These are phyloP conservation scores for Calonectria hawksworthii DNA, from an alignment of 2,329 filamentous ascomycete genomes.

Conservation along the genomic window DNA sequence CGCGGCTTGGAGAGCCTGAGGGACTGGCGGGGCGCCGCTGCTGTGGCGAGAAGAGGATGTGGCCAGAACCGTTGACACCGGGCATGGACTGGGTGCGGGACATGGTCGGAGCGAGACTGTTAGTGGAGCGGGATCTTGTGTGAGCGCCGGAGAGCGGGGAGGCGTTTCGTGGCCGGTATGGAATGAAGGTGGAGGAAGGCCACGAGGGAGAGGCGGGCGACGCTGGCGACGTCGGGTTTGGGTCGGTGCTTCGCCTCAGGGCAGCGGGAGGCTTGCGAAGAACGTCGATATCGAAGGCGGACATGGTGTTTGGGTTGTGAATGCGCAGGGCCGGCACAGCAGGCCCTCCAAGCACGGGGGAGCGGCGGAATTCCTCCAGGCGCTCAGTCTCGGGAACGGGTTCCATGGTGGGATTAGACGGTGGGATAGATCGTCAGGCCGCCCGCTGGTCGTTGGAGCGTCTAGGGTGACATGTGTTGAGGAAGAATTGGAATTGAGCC, in stretches of 20 bases:
- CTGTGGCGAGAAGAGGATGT: slow-evolving; percentile 68
- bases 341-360: slow-evolving; percentile 62
- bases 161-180: slow-evolving; percentile 73
- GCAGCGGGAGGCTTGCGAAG: slow-evolving; percentile 64
- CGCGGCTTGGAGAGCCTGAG: slow-evolving; percentile 65
- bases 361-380: slow-evolving; percentile 75
- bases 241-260: slow-evolving; percentile 72
- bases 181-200: slow-evolving; percentile 60
- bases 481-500: not conserved
- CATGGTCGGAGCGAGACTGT: slow-evolving; percentile 69
- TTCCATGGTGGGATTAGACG: slow-evolving; percentile 65
- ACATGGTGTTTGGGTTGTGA: slow-evolving; percentile 54
- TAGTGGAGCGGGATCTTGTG: slow-evolving; percentile 70
- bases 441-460: slow-evolving; percentile 41
- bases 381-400: slow-evolving; percentile 77
- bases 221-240: slow-evolving; percentile 64
- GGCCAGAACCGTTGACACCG: slow-evolving; percentile 71
- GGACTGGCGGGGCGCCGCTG: slow-evolving; percentile 68
- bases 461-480: slow-evolving; percentile 44
- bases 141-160: slow-evolving; percentile 72
- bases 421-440: slow-evolving; percentile 38
- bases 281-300: slow-evolving; percentile 59
- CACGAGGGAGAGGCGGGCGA: slow-evolving; percentile 66
- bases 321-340: slow-evolving; percentile 68
- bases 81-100: slow-evolving; percentile 76